Base-by-base conservation (phyloP, 2,329 filamentous ascomycete species). In the Fusarium albosuccineum region DNA sequence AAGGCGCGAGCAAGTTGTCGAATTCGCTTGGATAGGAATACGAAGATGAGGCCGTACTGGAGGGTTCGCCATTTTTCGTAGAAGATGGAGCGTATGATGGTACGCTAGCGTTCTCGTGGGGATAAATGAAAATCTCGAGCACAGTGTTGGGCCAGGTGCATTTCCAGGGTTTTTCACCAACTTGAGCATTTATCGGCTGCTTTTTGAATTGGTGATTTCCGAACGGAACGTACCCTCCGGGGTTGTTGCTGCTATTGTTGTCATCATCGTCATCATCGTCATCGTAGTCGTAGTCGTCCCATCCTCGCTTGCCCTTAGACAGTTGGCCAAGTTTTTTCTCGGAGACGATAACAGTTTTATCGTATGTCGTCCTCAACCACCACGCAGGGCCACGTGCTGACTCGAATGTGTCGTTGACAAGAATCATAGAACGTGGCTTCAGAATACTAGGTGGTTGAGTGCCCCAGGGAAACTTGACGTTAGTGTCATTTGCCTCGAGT, bases 111-210 rank as follows among this genome's bases (percentile, higher is more conserved):
- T 85, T 86, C 67, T 87, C 84, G 26, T 78, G 76, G 1, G 85
- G 81, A 64, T 87, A 89, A 40, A 89, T 85, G 67, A 87, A 87
- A 4, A 87, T 75, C 52, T 89, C 86, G 6, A 89, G 77, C 3
- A 81, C 78, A 1, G 85, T 87, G 29, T 82, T 79, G 3, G 85
- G 84, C 86, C 87, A 89, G 2, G 79, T 83, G 71, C 87, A 89
- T 22, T 89, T 80, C 87, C 87, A 89, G 1, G 84, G 83, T 59
- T 78, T 83, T 46, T 88, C 85, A 10, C 86, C 86, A 0, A 75
- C 73, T 60, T 80, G 73, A 1, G 79, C 79, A 10, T 74, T 73
- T 3, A 66, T 56, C 17, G 46, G 29, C 22, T 70, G 56, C 6
- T 61, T 70, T 52, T 67, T 69, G 16, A 66, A 73, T 6, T 62